Evolutionary conservation across 495 filamentous ascomycete genomes (phyloP).

Genomic region (Cudoniella acicularis): DNA sequence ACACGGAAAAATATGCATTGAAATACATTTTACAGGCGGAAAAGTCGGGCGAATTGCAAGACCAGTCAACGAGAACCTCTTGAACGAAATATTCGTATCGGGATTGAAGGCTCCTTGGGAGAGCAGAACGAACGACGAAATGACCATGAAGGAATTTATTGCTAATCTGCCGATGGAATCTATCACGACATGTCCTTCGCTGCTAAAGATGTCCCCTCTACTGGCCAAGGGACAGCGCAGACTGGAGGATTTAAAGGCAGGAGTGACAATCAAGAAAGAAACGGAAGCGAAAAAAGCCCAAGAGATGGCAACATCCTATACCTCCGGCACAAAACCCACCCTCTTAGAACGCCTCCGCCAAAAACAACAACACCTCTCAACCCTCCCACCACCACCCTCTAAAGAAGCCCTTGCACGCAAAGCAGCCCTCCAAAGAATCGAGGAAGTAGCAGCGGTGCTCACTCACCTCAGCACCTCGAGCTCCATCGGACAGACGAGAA

Average conservation of each 20-base stretch:
- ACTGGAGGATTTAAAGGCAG: conserved; percentile 56
- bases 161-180: conserved; percentile 50
- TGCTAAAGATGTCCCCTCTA: conserved; percentile 39
- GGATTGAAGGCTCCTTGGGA: conserved; percentile 48
- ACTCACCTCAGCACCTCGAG: conserved; percentile 50
- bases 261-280: conserved; percentile 37
- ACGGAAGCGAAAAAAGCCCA: neutral
- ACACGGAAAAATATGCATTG: conserved; percentile 44
- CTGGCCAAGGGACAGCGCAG: conserved; percentile 55
- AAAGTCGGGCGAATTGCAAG: conserved; percentile 35
- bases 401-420: conserved; percentile 50
- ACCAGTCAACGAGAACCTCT: conserved; percentile 50
- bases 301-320: neutral
- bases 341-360: conserved; percentile 62
- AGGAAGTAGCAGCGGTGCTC: conserved; percentile 58
- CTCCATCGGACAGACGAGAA: conserved; percentile 32
- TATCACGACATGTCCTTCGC: conserved; percentile 43
- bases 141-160: conserved; percentile 39
- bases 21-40: conserved; percentile 20
- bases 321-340: conserved; percentile 15
- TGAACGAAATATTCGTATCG: conserved; percentile 49
- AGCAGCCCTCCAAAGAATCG: conserved; percentile 55
- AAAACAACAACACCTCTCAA: conserved; percentile 48
- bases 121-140: conserved; percentile 1
- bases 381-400: conserved; percentile 33